Evolutionary conservation across 2,329 filamentous ascomycete genomes (phyloP), one percentile per base, ranked within the genome.

Genomic region (Sporothrix mexicana): DNA sequence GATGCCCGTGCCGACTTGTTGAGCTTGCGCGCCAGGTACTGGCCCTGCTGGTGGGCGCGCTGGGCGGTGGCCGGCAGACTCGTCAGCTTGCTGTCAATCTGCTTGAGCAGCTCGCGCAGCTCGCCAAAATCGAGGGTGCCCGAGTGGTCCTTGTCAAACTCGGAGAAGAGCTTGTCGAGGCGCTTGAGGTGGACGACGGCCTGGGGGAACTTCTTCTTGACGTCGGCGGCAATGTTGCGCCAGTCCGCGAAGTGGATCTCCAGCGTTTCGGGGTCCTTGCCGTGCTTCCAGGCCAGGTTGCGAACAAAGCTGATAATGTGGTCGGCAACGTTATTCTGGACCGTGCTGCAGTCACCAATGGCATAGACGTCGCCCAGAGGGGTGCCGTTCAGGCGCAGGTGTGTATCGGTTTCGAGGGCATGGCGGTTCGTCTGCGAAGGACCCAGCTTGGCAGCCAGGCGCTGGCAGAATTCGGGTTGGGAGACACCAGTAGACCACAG

Each of bases 401-500:
- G 95, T 0, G 93, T 91, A 80, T 99, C 96, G 0, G 96, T 99
- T 80, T 98, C 96, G 9, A 99, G 87, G 2, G 97, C 96, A 79
- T 96, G 95, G 53, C 88, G 89, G 83, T 99, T 99, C 75, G 90
- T 94, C 81, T 99, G 96, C 15, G 84, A 85, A 0, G 67, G 15
- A 20, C 89, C 90, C 2, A 99, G 88, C 77, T 94, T 93, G n/a
- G 88, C 84, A 2, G 95, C 91, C 41, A 99, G 84, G 20, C 85
- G 91, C 81, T 94, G 88, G 79, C 90, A 92, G 76, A 99, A 90
- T 36, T 92, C 88, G 4, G 93, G 93, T 80, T 97, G 96, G 0
- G 95, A 86, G 57, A 99, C 95, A 74, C 96, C 96, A 0, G 96
- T 99, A 0, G 96, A 98, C 96, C 96, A 99, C 15, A 99, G 86